phyloP scores from a whole-genome alignment of 2,329 filamentous ascomycete species.

The Beauveria brongniartii region DNA sequence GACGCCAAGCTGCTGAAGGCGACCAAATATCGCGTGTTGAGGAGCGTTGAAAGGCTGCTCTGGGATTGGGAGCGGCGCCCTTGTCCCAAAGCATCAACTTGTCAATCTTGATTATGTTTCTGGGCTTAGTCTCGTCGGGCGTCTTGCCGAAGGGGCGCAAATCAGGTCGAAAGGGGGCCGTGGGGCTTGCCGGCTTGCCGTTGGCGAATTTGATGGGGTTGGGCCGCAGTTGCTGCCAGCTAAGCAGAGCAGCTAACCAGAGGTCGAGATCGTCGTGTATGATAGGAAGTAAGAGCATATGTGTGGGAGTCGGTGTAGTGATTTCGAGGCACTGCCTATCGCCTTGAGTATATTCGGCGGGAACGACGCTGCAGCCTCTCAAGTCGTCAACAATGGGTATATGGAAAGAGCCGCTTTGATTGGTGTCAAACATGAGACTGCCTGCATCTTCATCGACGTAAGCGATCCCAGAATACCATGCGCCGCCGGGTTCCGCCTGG shows the following conservation, averaged over 20 bases:
- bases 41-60: constrained; percentile 47
- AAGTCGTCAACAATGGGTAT: constrained; percentile 63
- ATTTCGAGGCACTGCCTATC: constrained; percentile 46
- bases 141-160: constrained; percentile 33
- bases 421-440: constrained; percentile 66
- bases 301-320: constrained; percentile 42
- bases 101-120: constrained; percentile 89
- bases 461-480: constrained; percentile 65
- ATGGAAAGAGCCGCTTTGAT: constrained; percentile 56
- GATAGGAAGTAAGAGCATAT: constrained; percentile 58
- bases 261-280: constrained; percentile 61
- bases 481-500: constrained; percentile 49
- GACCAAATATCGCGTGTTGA: constrained; percentile 50
- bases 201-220: constrained; percentile 46
- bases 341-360: constrained; percentile 38
- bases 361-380: constrained; percentile 62
- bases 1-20: constrained; percentile 62
- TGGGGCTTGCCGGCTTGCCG: constrained; percentile 27
- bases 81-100: constrained; percentile 90
- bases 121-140: constrained; percentile 24
- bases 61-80: constrained; percentile 47
- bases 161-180: constrained; percentile 32
- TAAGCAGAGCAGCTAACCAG: constrained; percentile 73
- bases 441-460: constrained; percentile 72
- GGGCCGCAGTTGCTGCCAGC: constrained; percentile 70